phyloP scores from a whole-genome alignment of 2,329 filamentous ascomycete genomes.

The Claviceps quebecensis region DNA sequence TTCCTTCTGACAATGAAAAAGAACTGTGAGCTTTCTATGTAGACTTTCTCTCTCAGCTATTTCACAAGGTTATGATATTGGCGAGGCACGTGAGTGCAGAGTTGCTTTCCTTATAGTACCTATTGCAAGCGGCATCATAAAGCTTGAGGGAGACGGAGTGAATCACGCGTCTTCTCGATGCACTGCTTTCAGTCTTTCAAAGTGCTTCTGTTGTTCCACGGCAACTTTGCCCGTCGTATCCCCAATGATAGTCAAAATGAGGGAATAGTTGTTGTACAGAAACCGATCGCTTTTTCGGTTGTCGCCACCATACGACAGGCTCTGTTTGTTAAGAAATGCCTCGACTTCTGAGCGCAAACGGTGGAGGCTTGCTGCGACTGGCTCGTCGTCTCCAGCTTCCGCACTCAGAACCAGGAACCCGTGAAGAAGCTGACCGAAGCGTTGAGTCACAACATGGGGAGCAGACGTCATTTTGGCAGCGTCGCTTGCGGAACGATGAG shows the following conservation, averaged over 20 bases:
- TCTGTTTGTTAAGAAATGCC: conserved; percentile 63
- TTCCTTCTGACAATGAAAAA: not conserved
- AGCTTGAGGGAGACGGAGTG: not conserved
- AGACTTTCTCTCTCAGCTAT: not conserved
- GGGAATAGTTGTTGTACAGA: conserved; percentile 88
- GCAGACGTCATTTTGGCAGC: conserved; percentile 56
- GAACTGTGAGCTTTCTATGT: not conserved
- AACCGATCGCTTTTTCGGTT: conserved; percentile 73
- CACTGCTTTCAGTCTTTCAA: conserved; percentile 49
- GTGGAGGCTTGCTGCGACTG: conserved; percentile 66
- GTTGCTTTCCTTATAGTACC: not conserved
- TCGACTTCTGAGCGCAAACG: conserved; percentile 73
- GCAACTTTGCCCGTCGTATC: conserved; percentile 61
- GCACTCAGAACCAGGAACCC: conserved; percentile 70
- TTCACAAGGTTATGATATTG: not conserved
- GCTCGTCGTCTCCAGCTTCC: conserved; percentile 91
- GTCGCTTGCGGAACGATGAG: conserved; percentile 30
- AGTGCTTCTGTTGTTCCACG: conserved; percentile 60
- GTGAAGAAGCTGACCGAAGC: conserved; percentile 87
- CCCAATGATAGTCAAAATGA: conserved; percentile 85
- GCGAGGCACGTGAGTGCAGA: not conserved
- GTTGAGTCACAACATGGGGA: conserved; percentile 81
- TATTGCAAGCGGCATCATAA: not conserved
- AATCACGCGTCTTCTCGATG: conserved; percentile 32
- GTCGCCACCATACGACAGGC: conserved; percentile 59